Base-by-base conservation (phyloP, 768 basidiomycete species). In the Rhodotorula paludigena region DNA sequence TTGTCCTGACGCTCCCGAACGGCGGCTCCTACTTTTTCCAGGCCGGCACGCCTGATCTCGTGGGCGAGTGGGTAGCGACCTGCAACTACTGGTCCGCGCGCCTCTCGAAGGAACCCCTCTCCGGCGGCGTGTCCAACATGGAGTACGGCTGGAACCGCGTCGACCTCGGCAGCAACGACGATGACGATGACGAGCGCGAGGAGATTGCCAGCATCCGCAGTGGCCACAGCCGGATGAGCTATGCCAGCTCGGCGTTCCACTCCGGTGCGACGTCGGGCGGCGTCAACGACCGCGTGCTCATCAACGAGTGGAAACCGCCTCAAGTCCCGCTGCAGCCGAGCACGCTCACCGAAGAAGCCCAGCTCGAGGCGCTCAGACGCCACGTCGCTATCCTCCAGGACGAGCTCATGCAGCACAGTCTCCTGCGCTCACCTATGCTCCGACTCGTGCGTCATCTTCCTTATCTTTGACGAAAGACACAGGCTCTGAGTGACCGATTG, bases 51-150 rank as follows among this genome's bases (percentile, higher is more conserved):
- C 94, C 96, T 75, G 94, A 97, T 73, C 85, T 99, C n/a, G 92
- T 96, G 57, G 89, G 89, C 74, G 96, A 99, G 78, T 98, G 96
- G 96, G 93, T 96, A 12, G 87, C 89, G 47, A 96, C 96, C 0
- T 97, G 94, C 84, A 99, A 98, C 81, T 99, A 99, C 77, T 98
- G 96, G 96, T 90, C 96, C 0, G 96, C 94, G 4, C 83, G 96
- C 52, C 89, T 86, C 63, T 92, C 90, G 78, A 92, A 94, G 74
- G 93, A 97, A 76, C 96, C 96, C 2, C 83, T 99, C 5, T 84
- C 89, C 3, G 96, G 96, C 9, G 96, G 96, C 32, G 93, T 99
- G 14, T 92, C 91, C 56, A 99, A 98, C 80, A 94, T 98, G 89
- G 96, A 99, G 78, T 96, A 98, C 76, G 96, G 96, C 15, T 99